Conservation (phyloP, 2,329 filamentous ascomycete species). For the Sphaerulina populicola region DNA sequence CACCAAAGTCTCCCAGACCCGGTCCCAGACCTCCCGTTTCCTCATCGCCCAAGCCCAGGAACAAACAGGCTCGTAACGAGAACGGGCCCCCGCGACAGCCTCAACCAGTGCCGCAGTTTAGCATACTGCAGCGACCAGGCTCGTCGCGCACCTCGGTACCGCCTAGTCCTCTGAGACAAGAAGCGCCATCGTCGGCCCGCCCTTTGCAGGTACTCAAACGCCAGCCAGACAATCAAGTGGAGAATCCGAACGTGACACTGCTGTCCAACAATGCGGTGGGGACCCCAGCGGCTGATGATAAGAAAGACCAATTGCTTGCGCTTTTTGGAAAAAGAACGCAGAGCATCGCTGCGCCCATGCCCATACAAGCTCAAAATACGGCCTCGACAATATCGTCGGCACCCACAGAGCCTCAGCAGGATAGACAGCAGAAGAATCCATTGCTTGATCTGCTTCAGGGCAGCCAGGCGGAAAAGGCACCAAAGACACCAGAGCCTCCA, state of each 20-base stretch:
- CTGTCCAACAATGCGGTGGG: slow-evolving; percentile 3
- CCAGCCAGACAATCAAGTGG: slow-evolving; percentile 14
- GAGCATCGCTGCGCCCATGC: slow-evolving; percentile 1
- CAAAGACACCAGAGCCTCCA: slow-evolving; percentile 22
- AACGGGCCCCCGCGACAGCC: slow-evolving; percentile 13
- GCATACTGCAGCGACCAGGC: slow-evolving; percentile 27
- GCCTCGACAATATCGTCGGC: neutral
- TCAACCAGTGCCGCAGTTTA: slow-evolving; percentile 22
- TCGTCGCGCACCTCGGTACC: slow-evolving; percentile 18
- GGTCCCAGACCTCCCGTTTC: slow-evolving; percentile 10
- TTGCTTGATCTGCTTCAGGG: slow-evolving; percentile 15
- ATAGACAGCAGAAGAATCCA: slow-evolving; percentile 8
- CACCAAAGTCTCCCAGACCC: neutral
- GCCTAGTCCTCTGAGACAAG: slow-evolving; percentile 22
- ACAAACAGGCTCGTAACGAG: slow-evolving; percentile 9
- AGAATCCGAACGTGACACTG: slow-evolving; percentile 9
- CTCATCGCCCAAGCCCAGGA: slow-evolving; percentile 9
- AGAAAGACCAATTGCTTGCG: slow-evolving; percentile 27
- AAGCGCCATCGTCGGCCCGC: slow-evolving; percentile 20
- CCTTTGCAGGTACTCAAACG: slow-evolving; percentile 29
- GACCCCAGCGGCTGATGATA: slow-evolving; percentile 12
- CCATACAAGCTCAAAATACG: neutral
- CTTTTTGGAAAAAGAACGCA: slow-evolving; percentile 22
- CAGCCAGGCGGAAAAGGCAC: slow-evolving; percentile 3
- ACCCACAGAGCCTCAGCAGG: neutral